A percentile compares a stretch with the other conserved stretches of the same genome.
phyloP scores from a whole-genome alignment of 2,329 filamentous ascomycete genomes.

The Akanthomyces lecanii region DNA sequence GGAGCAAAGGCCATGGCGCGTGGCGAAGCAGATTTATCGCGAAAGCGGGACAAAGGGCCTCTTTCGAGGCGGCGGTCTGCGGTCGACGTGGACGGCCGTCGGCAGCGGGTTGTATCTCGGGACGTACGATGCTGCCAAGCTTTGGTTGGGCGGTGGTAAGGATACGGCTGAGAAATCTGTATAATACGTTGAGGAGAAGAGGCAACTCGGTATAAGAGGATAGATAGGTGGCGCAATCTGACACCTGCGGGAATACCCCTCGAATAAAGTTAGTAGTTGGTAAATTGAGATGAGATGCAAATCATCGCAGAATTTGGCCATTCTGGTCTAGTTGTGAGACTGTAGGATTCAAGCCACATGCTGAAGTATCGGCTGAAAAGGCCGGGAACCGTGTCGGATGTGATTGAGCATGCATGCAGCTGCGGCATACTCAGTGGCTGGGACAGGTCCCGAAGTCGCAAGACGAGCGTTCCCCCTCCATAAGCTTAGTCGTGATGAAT shows the following conservation, averaged over 20 bases:
- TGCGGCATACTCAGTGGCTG: background rate
- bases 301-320: too few species aligned
- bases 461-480: background rate
- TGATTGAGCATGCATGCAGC: background rate
- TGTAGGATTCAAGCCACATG: constrained; percentile 4
- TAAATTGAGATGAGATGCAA: background rate
- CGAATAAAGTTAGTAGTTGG: background rate
- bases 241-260: background rate
- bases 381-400: background rate
- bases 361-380: background rate
- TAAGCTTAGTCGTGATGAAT: background rate
- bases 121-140: constrained; percentile 76
- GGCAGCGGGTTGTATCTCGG: constrained; percentile 82
- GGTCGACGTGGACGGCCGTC: constrained; percentile 75
- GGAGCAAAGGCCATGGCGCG: constrained; percentile 46
- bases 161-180: background rate
- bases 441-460: background rate
- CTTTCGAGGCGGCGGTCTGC: constrained; percentile 70
- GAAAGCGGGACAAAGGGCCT: constrained; percentile 69
- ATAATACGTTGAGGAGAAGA: background rate
- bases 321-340: background rate
- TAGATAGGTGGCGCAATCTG: background rate
- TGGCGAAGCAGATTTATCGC: constrained; percentile 61
- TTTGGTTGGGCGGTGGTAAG: constrained; percentile 47
- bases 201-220: background rate